Evolutionary conservation across 2,329 filamentous ascomycete genomes (phyloP).

Genomic region (Fusarium sp.): DNA sequence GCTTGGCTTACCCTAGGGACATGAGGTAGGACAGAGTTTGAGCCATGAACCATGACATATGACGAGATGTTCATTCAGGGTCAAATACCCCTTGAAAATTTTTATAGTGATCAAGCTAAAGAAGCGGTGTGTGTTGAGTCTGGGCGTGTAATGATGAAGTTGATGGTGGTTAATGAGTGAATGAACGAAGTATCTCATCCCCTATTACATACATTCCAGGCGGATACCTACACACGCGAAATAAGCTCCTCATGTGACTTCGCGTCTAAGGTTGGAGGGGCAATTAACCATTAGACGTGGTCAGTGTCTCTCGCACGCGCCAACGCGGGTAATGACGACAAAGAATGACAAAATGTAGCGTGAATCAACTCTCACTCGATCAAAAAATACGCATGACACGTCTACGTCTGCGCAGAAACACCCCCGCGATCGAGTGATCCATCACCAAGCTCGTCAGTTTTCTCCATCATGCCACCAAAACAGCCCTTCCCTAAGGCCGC

Average conservation of each 20-base stretch:
- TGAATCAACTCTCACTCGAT: background rate
- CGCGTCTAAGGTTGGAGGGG: conserved; percentile 33
- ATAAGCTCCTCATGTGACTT: conserved; percentile 42
- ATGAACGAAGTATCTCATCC: background rate
- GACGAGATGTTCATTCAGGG: background rate
- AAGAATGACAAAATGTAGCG: conserved; percentile 15
- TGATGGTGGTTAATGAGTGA: background rate
- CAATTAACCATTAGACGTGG: conserved; percentile 28
- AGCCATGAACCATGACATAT: background rate
- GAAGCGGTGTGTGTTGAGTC: background rate
- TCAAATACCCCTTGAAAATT: background rate
- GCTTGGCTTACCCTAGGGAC: background rate
- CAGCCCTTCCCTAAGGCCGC: conserved; percentile 48
- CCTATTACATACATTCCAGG: background rate
- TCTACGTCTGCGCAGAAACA: background rate
- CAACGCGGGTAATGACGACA: conserved; percentile 27
- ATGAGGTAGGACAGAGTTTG: background rate
- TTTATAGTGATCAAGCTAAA: background rate
- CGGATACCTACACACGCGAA: background rate
- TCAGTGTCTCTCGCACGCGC: conserved; percentile 37
- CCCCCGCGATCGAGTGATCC: background rate
- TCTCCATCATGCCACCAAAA: conserved; percentile 11
- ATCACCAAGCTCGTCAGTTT: background rate
- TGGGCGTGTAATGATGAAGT: background rate
- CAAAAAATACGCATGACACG: background rate